A percentile compares a stretch with the other conserved stretches of the same genome.
These are phyloP conservation scores for Quercus dentata DNA, from an alignment of 306 rosid genomes.

Conservation along the genomic window DNA sequence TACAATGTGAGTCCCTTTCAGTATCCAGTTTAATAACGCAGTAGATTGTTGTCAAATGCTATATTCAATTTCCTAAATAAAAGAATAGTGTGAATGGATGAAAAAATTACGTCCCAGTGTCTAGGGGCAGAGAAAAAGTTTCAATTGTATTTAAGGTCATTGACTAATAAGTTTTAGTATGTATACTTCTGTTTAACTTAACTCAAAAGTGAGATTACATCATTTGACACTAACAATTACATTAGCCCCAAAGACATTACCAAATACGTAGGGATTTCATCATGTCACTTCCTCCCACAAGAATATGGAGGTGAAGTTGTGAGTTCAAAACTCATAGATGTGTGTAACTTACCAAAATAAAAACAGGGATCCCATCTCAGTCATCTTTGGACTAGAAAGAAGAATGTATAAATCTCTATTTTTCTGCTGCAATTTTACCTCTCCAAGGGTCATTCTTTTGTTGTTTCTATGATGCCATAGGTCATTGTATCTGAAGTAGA, in stretches of 20 bases:
- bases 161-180: not conserved
- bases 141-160: not conserved
- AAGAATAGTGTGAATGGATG: not conserved
- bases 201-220: not conserved
- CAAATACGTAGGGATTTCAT: not conserved
- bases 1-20: slow-evolving; percentile 28
- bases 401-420: not conserved
- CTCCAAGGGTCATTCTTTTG: not conserved
- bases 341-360: not conserved
- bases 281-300: too few species aligned
- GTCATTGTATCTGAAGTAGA: not conserved
- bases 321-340: too few species aligned
- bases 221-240: not conserved
- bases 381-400: not conserved
- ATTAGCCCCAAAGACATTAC: not conserved
- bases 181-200: not conserved
- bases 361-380: not conserved
- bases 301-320: too few species aligned
- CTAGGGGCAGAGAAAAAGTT: not conserved
- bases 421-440: not conserved
- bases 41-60: not conserved
- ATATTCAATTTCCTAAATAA: not conserved
- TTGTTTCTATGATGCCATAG: not conserved
- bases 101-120: not conserved
- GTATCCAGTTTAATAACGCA: not conserved